Base-by-base conservation (phyloP, 2,329 filamentous ascomycete genomes). In the Colletotrichum coccodes region DNA sequence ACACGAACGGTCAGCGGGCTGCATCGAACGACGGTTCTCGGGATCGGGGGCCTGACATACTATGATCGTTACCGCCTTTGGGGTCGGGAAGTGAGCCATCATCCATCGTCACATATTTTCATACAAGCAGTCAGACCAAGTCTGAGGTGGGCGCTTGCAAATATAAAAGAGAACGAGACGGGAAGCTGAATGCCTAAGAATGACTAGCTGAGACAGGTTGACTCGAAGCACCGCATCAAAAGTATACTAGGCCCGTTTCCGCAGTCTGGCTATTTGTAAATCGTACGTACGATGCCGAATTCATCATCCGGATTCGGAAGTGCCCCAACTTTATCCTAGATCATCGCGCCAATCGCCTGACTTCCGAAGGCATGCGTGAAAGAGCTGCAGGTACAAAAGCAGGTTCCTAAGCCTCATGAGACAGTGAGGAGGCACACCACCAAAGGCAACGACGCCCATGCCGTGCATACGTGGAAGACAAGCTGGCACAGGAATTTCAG, bases 11-110 rank as follows among this genome's bases (percentile, higher is more conserved):
- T 69, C 54, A 65, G 54, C 40, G 50, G 9, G 21, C 26, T n/a
- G n/a, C 7, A 9, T 14, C 0, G 21, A 26, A 12, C 1, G 5
- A 14, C 16, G 6, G 23, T 44, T 40, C 12, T 30, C 21, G n/a
- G 32, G 7, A 21, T 44, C n/a, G 28, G 21, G 9, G 23, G 14
- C 34, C 21, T 28, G 38, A 66, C 66, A 11, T 40, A 69, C 66
- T 60, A 69, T 69, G 54, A 69, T 69, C 8, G 66, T 69, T 52
- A 69, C 66, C 42, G 61, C 66, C 66, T 69, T 69, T 42, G 66
- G 66, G 42, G 66, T 59, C 42, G 66, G 66, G 18, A 65, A 60
- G 49, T 52, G 61, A 69, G 62, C 66, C 66, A 69, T 69, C 34
- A 66, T 69, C 56, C 49, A 60, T 60, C 65, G 40, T 68, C 66